A percentile compares a stretch with the other conserved stretches of the same genome.
Evolutionary conservation across 2,329 filamentous ascomycete genomes (phyloP).

Genomic region (Colletotrichum aenigma): DNA sequence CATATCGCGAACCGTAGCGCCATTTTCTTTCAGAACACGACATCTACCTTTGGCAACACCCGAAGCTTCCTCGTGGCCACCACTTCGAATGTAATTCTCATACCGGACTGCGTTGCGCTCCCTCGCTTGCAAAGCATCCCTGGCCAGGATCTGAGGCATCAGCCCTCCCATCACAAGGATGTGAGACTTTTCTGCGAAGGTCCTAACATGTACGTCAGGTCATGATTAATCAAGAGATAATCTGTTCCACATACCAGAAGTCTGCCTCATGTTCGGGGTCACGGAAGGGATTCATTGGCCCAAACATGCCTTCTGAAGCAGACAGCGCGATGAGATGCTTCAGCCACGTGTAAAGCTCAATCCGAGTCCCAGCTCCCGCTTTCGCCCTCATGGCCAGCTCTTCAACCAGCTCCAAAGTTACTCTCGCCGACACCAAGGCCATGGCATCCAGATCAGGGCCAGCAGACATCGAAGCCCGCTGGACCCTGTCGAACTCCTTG

Average conservation of each 20-base stretch:
- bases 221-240: background rate
- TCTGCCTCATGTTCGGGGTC: constrained; percentile 1
- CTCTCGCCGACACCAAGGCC: background rate
- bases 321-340: background rate
- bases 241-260: background rate
- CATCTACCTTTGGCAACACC: background rate
- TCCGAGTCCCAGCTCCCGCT: background rate
- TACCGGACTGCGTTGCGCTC: background rate
- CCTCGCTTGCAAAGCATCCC: background rate
- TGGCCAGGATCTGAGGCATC: background rate
- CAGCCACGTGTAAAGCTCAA: constrained; percentile 2
- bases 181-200: background rate
- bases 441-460: background rate
- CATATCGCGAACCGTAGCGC: background rate
- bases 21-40: background rate
- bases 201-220: background rate
- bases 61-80: background rate
- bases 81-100: background rate
- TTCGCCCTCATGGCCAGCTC: background rate
- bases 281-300: constrained; percentile 10
- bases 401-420: background rate
- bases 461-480: background rate
- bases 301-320: background rate
- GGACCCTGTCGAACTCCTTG: background rate
- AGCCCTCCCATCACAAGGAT: background rate